A percentile compares a stretch with the other conserved stretches of the same genome.
These are phyloP conservation scores for Aspergillus bridgeri DNA, from an alignment of 495 filamentous ascomycete species.

Conservation along the genomic window DNA sequence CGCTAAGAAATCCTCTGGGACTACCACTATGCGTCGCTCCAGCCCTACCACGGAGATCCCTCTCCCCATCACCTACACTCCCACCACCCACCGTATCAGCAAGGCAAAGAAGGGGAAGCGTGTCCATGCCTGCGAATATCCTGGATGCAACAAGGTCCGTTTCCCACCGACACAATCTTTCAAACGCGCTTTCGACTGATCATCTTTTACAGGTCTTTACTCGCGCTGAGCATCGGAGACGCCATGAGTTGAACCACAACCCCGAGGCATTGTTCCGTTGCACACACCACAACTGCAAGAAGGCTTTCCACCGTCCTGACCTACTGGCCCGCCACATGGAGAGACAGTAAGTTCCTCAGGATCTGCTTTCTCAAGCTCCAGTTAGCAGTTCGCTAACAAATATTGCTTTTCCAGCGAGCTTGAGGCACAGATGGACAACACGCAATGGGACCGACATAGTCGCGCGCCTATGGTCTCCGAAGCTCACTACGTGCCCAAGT, in stretches of 20 bases:
- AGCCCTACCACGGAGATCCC: conserved; percentile 25
- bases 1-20: background rate
- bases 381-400: conserved; percentile 4
- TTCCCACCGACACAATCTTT: background rate
- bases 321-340: conserved; percentile 75
- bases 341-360: conserved; percentile 62
- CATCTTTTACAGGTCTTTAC: conserved; percentile 61
- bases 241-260: conserved; percentile 84
- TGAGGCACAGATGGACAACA: conserved; percentile 36
- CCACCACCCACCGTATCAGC: conserved; percentile 71
- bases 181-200: conserved; percentile 11
- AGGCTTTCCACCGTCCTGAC: conserved; percentile 77
- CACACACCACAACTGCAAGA: conserved; percentile 64
- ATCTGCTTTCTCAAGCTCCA: background rate
- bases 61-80: conserved; percentile 54
- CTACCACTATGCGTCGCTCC: conserved; percentile 27
- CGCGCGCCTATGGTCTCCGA: conserved; percentile 22
- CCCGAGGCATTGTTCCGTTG: conserved; percentile 65
- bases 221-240: conserved; percentile 82
- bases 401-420: conserved; percentile 30
- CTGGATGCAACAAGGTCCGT: conserved; percentile 62
- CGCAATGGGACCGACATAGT: conserved; percentile 31
- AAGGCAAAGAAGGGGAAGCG: conserved; percentile 80
- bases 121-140: conserved; percentile 67
- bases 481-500: conserved; percentile 24